Conservation (phyloP, 495 filamentous ascomycete genomes). For the Aspergillus baeticus region DNA sequence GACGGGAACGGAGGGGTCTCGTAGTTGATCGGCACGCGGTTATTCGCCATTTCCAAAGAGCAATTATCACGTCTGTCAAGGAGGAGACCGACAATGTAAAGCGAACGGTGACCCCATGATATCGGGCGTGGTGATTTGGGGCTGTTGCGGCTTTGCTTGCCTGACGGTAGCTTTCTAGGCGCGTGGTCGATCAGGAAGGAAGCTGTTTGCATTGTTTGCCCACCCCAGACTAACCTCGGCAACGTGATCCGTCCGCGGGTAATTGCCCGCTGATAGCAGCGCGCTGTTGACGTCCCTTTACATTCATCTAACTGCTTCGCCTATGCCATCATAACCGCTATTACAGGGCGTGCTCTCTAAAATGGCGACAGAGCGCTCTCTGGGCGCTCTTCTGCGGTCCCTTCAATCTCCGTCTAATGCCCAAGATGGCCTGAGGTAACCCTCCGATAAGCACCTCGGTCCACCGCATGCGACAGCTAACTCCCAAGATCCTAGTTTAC, state of each 20-base stretch:
- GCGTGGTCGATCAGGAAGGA: not conserved
- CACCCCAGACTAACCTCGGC: conserved; percentile 35
- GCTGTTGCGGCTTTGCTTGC: not conserved
- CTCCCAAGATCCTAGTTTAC: conserved; percentile 52
- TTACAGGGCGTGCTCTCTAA: not conserved
- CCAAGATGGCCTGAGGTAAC: conserved; percentile 56
- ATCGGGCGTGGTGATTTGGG: not conserved
- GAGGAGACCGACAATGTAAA: not conserved
- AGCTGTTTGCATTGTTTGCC: conserved; percentile 44
- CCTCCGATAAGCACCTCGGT: conserved; percentile 5
- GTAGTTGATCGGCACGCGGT: conserved; percentile 65
- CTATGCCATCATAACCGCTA: conserved; percentile 5
- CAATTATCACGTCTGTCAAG: conserved; percentile 6
- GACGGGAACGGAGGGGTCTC: conserved; percentile 78
- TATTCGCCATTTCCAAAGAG: conserved; percentile 32
- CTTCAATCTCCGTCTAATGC: conserved; percentile 47
- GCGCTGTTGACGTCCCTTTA: not conserved
- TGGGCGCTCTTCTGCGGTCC: conserved; percentile 52
- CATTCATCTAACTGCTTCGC: conserved; percentile 9
- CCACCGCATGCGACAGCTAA: conserved; percentile 8
- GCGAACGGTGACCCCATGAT: conserved; percentile 11
- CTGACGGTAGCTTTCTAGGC: not conserved
- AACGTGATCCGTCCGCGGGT: conserved; percentile 30
- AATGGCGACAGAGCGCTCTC: conserved; percentile 51
- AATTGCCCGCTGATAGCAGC: conserved; percentile 29